Percentiles rank a stretch among this genome's conserved stretches.
Evolutionary conservation across 257 asterid species (phyloP).

Genomic region (Linaria vulgaris): DNA sequence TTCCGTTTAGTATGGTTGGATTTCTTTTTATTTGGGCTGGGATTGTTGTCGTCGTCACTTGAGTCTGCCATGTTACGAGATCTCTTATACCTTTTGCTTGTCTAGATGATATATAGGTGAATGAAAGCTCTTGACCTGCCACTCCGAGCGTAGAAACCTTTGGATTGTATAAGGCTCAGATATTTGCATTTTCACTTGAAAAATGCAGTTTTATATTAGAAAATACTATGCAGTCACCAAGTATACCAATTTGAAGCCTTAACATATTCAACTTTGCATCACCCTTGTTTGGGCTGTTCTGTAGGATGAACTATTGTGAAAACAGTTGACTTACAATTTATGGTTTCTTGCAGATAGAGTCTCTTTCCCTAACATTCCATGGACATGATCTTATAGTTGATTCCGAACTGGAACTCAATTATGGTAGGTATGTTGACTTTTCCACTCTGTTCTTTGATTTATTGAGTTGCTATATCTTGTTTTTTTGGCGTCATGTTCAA

Average conservation of each 20-base stretch:
- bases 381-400: constrained; percentile 98
- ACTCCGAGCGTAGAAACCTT: not conserved
- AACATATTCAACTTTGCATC: too few relatives aligned
- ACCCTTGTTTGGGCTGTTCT: constrained; percentile 26
- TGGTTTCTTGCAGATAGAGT: constrained; percentile 70
- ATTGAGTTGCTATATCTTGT: not conserved
- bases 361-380: constrained; percentile 93
- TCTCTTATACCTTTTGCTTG: not conserved
- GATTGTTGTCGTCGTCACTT: not conserved
- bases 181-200: not conserved
- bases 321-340: not conserved
- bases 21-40: not conserved
- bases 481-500: not conserved
- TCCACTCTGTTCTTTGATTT: not conserved
- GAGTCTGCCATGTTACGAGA: not conserved
- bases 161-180: not conserved
- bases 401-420: constrained; percentile 89
- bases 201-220: too few relatives aligned
- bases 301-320: constrained; percentile 32
- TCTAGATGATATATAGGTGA: not conserved
- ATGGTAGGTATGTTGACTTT: constrained; percentile 62
- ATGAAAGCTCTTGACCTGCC: not conserved
- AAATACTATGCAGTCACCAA: too few relatives aligned
- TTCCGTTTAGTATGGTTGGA: not conserved
- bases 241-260: too few relatives aligned